Evolutionary conservation across 306 rosid species (phyloP), one percentile per base, ranked within the genome.

Genomic region (Dryas octopetala): DNA sequence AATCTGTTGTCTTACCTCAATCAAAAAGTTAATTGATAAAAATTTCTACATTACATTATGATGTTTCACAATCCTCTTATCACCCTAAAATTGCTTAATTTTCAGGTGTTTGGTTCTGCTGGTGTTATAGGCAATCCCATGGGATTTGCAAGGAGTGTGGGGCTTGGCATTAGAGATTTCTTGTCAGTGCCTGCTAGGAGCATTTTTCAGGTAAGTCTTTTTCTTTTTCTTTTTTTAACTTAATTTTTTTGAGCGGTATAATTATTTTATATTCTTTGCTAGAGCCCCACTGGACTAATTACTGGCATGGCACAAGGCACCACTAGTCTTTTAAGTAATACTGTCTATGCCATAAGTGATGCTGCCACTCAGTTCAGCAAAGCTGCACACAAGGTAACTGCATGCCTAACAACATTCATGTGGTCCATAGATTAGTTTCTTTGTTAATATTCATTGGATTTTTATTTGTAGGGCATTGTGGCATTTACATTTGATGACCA

Each of bases 41-140:
- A 5, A 14, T 9, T 19, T 7, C n/a, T 61, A 61, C n/a, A 13
- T 13, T 4, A 13, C 66, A 62, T 14, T 41, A 14, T 45, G 54
- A 49, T 32, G 61, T 32, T 51, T 51, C 15, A 52, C 32, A 54
- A 9, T 45, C 11, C 26, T 14, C 41, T 41, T 26, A 53, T 53
- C 8, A 9, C 41, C 5, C 51, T 48, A 47, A 65, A 67, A 72
- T 74, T 57, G 75, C 69, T 80, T 75, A 54, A 83, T 75, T 48
- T 83, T 82, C 84, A 95, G 98, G 86, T 91, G 80, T 89, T 95
- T 77, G 98, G 98, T 73, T 95, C 97, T 59, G 97, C 98, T 58
- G 98, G 98, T 86, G 96, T 94, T 52, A 91, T 95, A 82, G 98
- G 98, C 75, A 95, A 91, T 85, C 97, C 98, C 73, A 85, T 94